Evolutionary conservation across 1,284 basidiomycete species (phyloP).

Genomic region (Leucoagaricus sp.): DNA sequence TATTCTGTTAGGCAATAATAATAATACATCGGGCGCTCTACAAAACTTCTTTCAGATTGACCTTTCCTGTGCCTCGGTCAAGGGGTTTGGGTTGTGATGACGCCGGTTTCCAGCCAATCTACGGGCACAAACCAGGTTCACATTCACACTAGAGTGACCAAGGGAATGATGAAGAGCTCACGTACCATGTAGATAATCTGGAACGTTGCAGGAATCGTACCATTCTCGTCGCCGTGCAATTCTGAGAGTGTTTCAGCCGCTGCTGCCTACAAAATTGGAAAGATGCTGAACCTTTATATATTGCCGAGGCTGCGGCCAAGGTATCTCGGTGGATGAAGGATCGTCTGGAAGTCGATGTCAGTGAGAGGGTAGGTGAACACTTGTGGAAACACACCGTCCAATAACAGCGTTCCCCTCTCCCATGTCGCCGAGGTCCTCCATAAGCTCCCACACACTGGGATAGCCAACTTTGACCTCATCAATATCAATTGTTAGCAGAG

Average conservation of each 20-base stretch:
- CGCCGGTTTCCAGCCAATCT: slow-evolving; percentile 99
- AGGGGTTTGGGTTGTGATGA: slow-evolving; percentile 84
- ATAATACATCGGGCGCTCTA: slow-evolving; percentile 31
- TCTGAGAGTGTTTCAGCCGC: slow-evolving; percentile 47
- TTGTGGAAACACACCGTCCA: slow-evolving; percentile 54
- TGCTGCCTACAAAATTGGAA: neutral
- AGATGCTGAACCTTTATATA: slow-evolving; percentile 75
- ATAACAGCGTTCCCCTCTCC: slow-evolving; percentile 94
- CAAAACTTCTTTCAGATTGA: slow-evolving; percentile 81
- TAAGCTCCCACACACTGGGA: slow-evolving; percentile 95
- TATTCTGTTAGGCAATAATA: too few relatives aligned
- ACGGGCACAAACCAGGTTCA: slow-evolving; percentile 16
- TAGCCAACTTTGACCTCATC: slow-evolving; percentile 94
- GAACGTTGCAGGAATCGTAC: slow-evolving; percentile 91
- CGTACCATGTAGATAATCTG: slow-evolving; percentile 92
- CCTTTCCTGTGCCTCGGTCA: slow-evolving; percentile 81
- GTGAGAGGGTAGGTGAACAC: neutral
- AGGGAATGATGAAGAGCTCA: slow-evolving; percentile 13
- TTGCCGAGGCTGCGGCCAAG: slow-evolving; percentile 86
- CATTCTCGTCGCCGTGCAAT: slow-evolving; percentile 83
- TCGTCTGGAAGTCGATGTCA: slow-evolving; percentile 9
- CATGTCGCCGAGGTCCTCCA: slow-evolving; percentile 94
- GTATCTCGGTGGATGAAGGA: slow-evolving; percentile 78
- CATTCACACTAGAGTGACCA: neutral
- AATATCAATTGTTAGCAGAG: slow-evolving; percentile 91